Base-by-base conservation (phyloP, 2,329 filamentous ascomycete species). In the Phyllosticta citriasiana region DNA sequence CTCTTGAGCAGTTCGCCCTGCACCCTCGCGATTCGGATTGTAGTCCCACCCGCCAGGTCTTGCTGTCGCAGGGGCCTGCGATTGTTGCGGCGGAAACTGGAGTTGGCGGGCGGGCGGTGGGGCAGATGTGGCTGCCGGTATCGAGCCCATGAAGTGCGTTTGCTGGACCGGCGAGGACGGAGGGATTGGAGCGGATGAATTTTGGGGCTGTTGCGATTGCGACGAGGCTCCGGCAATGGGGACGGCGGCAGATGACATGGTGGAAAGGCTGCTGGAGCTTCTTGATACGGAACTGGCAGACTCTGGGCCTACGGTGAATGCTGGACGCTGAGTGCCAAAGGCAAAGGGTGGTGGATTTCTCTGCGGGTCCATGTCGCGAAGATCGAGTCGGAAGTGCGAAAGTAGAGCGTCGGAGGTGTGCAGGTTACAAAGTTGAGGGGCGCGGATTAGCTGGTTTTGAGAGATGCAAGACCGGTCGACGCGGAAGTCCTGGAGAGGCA, bases 251-350 rank as follows among this genome's bases (percentile, higher is more conserved):
- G 62, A 63, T 63, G 70, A 65, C 27, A 78, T 66, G 53, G 73
- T 75, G 35, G 74, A 70, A 33, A 75, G 71, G 66, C 75, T 78
- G 69, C 71, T 76, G 62, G 74, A 77, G 69, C 71, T 75, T 58
- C 74, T 72, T 65, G 72, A 77, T 53, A 69, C 67, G 2, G 74
- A 73, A 25, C 68, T 68, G 57, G 50, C 52, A 19, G 53, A 56
- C 64, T 64, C 63, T 25, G 33, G 16, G 58, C 30, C 22, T 54
- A 27, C 50, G 9, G 60, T 22, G 50, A 60, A 63, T 54, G 56
- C 53, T 16, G 63, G 60, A 12, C 60, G 60, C 24, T 62, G 62
- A 57, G 54, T 16, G 22, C 57, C 53, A 53, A 57, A 54, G 56
- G 62, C 53, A 53, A 57, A 54, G 56, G 62, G 3, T n/a, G 40